Conservation (phyloP, 73 alveolate genomes). For the Tetrahymena borealis region DNA sequence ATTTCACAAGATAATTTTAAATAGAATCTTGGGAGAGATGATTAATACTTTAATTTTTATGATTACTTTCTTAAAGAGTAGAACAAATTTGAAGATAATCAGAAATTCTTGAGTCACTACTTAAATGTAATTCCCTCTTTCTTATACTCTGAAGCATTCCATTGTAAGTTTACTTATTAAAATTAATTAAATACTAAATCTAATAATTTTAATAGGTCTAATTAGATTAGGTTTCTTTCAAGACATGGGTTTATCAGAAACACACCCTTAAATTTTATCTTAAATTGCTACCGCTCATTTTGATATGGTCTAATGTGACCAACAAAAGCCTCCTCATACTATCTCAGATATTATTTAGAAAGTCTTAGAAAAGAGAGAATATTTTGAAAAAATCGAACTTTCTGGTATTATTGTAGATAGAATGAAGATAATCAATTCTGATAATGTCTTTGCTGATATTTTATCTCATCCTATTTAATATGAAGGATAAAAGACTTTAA, state of each 20-base stretch:
- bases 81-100: neutral
- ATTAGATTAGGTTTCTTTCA: neutral
- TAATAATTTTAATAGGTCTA: neutral
- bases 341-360: neutral
- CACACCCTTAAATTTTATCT: neutral
- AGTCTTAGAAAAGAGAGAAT: neutral
- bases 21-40: neutral
- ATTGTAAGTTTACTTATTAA: neutral
- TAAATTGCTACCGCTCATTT: neutral
- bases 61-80: neutral
- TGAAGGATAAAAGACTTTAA: neutral
- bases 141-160: neutral
- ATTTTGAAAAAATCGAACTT: neutral
- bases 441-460: neutral
- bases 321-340: neutral
- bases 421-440: neutral
- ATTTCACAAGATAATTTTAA: neutral
- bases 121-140: neutral
- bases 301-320: neutral
- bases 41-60: neutral
- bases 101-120: neutral
- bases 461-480: neutral
- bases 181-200: neutral
- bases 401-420: neutral
- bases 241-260: neutral